These are phyloP conservation scores for Aureobasidium subglaciale DNA, from an alignment of 2,329 filamentous ascomycete species.

Conservation along the genomic window DNA sequence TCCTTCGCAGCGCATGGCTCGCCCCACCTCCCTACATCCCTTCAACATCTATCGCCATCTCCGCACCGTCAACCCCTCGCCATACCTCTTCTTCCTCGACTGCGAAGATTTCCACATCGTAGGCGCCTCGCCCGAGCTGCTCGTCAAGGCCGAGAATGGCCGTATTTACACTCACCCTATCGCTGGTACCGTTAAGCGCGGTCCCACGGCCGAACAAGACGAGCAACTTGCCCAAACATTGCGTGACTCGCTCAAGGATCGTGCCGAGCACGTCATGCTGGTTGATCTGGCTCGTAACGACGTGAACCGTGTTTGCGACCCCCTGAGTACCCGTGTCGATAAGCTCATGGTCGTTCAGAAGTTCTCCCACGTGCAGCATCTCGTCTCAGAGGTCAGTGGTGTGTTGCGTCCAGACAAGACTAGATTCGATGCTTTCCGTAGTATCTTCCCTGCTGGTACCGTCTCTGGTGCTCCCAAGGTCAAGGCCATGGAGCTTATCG, in stretches of 20 bases:
- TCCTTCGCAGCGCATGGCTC: slow-evolving; percentile 84
- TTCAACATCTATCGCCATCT: slow-evolving; percentile 98
- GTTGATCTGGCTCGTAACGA: slow-evolving; percentile 95
- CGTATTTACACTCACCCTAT: slow-evolving; percentile 95
- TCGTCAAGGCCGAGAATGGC: slow-evolving; percentile 82
- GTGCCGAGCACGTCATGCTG: slow-evolving; percentile 94
- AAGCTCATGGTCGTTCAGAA: slow-evolving; percentile 88
- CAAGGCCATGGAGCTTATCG: slow-evolving; percentile 92
- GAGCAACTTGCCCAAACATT: slow-evolving; percentile 70
- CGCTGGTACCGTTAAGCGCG: slow-evolving; percentile 87
- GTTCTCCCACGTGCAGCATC: slow-evolving; percentile 95
- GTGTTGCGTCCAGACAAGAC: slow-evolving; percentile 77
- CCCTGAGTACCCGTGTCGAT: slow-evolving; percentile 81
- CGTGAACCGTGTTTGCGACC: slow-evolving; percentile 91
- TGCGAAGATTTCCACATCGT: slow-evolving; percentile 91
- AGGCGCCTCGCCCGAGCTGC: slow-evolving; percentile 86
- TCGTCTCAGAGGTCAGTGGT: slow-evolving; percentile 92
- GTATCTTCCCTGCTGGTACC: slow-evolving; percentile 94
- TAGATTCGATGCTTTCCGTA: slow-evolving; percentile 85
- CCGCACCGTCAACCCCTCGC: slow-evolving; percentile 93
- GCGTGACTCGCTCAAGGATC: slow-evolving; percentile 76
- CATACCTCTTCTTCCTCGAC: slow-evolving; percentile 93
- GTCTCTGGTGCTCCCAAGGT: slow-evolving; percentile 95
- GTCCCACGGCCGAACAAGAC: slow-evolving; percentile 74
- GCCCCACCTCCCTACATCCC: slow-evolving; percentile 83